Base-by-base conservation (phyloP, 768 basidiomycete genomes). In the Amanita pseudoporphyria region DNA sequence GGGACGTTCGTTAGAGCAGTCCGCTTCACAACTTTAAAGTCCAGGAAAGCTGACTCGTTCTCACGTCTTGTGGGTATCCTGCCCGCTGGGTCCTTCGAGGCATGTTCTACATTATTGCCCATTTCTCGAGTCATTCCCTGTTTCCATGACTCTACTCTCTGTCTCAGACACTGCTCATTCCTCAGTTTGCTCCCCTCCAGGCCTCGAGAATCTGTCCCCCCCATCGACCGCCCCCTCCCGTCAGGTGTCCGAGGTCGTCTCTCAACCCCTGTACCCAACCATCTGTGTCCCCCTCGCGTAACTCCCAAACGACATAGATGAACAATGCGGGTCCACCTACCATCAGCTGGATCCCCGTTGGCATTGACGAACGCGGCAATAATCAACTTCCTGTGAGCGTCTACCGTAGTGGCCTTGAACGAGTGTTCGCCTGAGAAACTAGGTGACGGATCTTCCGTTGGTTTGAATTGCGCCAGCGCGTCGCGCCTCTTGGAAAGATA, bases 171-270 rank as follows among this genome's bases (percentile, higher is more conserved):
- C 26, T 58, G 47, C 39, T 66, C 61, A 38, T 59, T 49, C 19
- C 57, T 51, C 59, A 66, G 66, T 51, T 52, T 63, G 51, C 52
- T 62, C 60, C 78, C 76, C 67, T 69, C 66, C 12, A 64, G 52
- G 76, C 78, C 78, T 31, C 73, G 71, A 39, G 66, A 66, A 57
- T 79, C 78, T 14, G 69, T 72, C 21, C 67, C 66, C 9, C 75
- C 59, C 13, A 62, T 60, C 38, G 63, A 57, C 73, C 54, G 78
- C 47, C 55, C 67, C 57, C 61, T 63, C 64, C 52, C 58, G 48
- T 30, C 63, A 60, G 18, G 57, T 28, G 26, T 28, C 7, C 7
- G 26, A 28, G 26, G 51, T 32, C 52, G 52, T 50, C 37, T 64
- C 56, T 58, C 60, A 28, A 49, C 53, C 26, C 56, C 49, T 37